These are phyloP conservation scores for Botryotinia narcissicola DNA, from an alignment of 2,329 filamentous ascomycete species.

Conservation along the genomic window DNA sequence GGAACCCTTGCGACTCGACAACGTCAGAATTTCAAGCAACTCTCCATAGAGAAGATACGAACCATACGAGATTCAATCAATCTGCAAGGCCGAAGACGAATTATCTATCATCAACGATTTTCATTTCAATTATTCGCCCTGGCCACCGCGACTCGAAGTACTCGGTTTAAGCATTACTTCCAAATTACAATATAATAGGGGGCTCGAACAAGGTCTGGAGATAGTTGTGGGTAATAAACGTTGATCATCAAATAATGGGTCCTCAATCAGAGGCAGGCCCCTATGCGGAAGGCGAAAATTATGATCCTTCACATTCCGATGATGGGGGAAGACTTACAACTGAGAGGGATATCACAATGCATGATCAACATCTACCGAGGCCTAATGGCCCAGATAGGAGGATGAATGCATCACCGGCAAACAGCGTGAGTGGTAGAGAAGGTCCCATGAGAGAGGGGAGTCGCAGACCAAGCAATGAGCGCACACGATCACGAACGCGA, in stretches of 20 bases:
- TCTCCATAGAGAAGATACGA: conserved; percentile 20
- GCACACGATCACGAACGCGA: conserved; percentile 55
- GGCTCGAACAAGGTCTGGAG: conserved; percentile 16
- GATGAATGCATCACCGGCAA: conserved; percentile 33
- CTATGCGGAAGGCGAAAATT: conserved; percentile 34
- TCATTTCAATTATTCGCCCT: conserved; percentile 26
- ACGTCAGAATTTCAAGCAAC: conserved; percentile 27
- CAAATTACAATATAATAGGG: conserved; percentile 24
- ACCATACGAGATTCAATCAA: conserved; percentile 18
- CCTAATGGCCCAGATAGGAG: conserved; percentile 36
- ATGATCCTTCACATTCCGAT: conserved; percentile 28
- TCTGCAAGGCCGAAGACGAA: conserved; percentile 9
- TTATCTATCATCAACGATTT: conserved; percentile 12
- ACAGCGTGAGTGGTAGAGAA: conserved; percentile 35
- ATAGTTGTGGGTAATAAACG: conserved; percentile 20
- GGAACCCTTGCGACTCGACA: conserved; percentile 34
- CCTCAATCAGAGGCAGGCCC: conserved; percentile 41
- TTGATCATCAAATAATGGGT: conserved; percentile 35
- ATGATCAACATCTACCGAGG: conserved; percentile 29
- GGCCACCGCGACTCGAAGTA: conserved; percentile 24
- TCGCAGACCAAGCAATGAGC: conserved; percentile 49
- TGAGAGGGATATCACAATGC: conserved; percentile 28
- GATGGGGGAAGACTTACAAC: conserved; percentile 30
- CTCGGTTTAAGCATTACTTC: conserved; percentile 18
- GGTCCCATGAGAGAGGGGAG: conserved; percentile 24